Evolutionary conservation across 495 filamentous ascomycete species (phyloP).

Genomic region (Xylaria flabelliformis): DNA sequence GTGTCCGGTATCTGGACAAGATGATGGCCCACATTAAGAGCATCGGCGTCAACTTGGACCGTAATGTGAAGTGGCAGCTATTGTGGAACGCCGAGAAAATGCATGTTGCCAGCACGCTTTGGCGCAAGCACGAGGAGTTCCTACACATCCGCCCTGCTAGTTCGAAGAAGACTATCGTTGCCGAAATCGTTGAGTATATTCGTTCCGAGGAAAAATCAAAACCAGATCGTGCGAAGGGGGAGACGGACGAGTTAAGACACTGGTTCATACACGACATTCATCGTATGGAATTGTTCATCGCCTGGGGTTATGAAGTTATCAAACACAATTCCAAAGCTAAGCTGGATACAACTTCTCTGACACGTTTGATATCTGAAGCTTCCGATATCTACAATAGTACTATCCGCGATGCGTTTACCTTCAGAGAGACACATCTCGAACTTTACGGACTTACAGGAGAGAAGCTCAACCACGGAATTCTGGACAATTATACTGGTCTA

Average conservation of each 20-base stretch:
- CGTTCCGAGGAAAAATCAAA: constrained; percentile 72
- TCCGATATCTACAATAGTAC: constrained; percentile 77
- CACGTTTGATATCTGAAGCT: constrained; percentile 70
- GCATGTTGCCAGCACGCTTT: constrained; percentile 80
- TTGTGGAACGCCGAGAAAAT: constrained; percentile 92
- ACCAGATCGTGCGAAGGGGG: constrained; percentile 59
- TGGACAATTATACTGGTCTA: constrained; percentile 67
- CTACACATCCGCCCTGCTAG: constrained; percentile 50
- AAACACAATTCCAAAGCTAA: constrained; percentile 66
- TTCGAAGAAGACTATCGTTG: constrained; percentile 63
- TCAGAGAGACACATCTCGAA: constrained; percentile 68
- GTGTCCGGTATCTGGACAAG: constrained; percentile 71
- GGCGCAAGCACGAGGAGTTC: constrained; percentile 73
- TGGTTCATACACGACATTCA: constrained; percentile 83
- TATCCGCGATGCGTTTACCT: constrained; percentile 74
- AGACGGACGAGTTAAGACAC: constrained; percentile 75
- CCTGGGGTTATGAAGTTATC: constrained; percentile 76
- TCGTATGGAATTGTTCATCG: constrained; percentile 74
- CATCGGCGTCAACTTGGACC: constrained; percentile 60
- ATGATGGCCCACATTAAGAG: constrained; percentile 71
- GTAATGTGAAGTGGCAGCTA: constrained; percentile 74
- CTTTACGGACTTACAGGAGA: constrained; percentile 73
- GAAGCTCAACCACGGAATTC: constrained; percentile 69
- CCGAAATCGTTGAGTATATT: constrained; percentile 72
- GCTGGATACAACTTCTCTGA: constrained; percentile 54